Percentiles rank a stretch among this genome's conserved stretches.
Evolutionary conservation across 2,329 filamentous ascomycete species (phyloP).

Genomic region (Aureobasidium namibiae): DNA sequence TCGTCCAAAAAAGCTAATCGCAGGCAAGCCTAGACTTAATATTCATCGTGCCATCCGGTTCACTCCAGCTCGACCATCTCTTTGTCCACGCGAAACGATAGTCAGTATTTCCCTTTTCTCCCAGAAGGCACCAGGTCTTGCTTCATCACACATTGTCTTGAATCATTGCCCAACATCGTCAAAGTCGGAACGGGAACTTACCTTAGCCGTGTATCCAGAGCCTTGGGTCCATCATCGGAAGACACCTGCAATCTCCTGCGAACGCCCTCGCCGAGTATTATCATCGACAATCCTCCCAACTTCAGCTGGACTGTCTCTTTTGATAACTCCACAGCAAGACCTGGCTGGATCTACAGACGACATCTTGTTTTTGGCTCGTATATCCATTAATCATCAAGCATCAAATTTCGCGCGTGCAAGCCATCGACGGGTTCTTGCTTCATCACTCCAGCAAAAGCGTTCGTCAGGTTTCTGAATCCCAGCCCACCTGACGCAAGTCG

Average conservation of each 20-base stretch:
- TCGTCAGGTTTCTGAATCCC: constrained; percentile 16
- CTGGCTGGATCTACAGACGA: constrained; percentile 9
- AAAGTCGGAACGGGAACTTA: constrained; percentile 9
- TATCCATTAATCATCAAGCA: constrained; percentile 1
- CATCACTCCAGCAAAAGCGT: constrained; percentile 17
- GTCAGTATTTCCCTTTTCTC: not conserved
- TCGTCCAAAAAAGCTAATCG: constrained; percentile 9
- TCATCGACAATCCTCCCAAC: constrained; percentile 21
- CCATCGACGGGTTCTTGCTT: constrained; percentile 26
- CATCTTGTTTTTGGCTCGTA: constrained; percentile 4
- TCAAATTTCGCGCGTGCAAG: constrained; percentile 9
- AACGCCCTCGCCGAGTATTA: constrained; percentile 26
- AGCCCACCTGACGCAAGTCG: constrained; percentile 13
- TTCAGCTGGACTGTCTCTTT: constrained; percentile 12
- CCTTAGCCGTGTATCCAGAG: constrained; percentile 18
- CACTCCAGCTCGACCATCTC: constrained; percentile 9
- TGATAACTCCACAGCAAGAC: constrained; percentile 16
- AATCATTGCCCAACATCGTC: constrained; percentile 5
- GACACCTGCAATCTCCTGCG: constrained; percentile 31
- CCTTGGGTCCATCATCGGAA: constrained; percentile 24
- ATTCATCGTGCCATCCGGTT: constrained; percentile 8
- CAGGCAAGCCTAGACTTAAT: constrained; percentile 7
- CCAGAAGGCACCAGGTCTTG: not conserved
- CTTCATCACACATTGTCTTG: constrained; percentile 11
- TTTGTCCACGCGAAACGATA: constrained; percentile 13